A percentile compares a stretch with the other conserved stretches of the same genome.
These are phyloP conservation scores for Xanthoconium stramineum DNA, from an alignment of 768 basidiomycete species.

Conservation along the genomic window DNA sequence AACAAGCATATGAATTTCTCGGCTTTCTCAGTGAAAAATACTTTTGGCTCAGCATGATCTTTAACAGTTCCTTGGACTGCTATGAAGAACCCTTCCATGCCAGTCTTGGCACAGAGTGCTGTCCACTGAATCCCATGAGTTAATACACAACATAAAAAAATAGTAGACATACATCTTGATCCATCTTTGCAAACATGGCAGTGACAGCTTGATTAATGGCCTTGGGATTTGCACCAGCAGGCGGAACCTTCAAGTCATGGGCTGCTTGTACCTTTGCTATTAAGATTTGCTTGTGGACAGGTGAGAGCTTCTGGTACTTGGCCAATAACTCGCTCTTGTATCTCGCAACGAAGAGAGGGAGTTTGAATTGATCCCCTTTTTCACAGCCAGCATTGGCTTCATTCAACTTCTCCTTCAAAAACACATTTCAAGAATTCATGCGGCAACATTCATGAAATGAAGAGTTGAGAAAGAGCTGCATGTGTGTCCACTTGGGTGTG, in stretches of 20 bases:
- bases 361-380: not conserved
- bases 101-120: not conserved
- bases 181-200: not conserved
- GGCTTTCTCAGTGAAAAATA: not conserved
- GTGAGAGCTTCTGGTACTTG: not conserved
- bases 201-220: not conserved
- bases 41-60: not conserved
- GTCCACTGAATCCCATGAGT: not conserved
- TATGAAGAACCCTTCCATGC: not conserved
- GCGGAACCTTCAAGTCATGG: not conserved
- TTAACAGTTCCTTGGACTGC: not conserved
- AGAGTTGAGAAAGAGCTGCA: not conserved
- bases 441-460: not conserved
- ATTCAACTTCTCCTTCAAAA: not conserved
- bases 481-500: not conserved
- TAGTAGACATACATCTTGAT: not conserved
- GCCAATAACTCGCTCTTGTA: not conserved
- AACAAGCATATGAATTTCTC: not conserved
- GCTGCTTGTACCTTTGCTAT: not conserved
- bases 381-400: not conserved
- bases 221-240: not conserved
- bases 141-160: not conserved
- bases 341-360: not conserved
- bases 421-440: not conserved
- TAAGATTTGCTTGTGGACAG: not conserved